Conservation (phyloP, 768 basidiomycete genomes). For the Pleurotus cornucopiae region DNA sequence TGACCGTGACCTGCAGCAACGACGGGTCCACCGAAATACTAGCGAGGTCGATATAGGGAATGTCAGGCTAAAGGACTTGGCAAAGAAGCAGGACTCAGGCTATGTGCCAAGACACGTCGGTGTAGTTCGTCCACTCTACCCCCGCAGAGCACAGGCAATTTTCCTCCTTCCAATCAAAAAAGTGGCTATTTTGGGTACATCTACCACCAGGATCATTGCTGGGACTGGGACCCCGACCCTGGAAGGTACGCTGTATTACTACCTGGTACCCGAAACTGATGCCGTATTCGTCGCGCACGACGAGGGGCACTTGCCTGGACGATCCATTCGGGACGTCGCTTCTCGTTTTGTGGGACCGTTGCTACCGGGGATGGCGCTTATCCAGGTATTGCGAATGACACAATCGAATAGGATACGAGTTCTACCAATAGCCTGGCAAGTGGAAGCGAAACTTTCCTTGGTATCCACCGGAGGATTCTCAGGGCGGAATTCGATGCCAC, state of each 20-base stretch:
- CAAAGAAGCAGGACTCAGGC: not conserved
- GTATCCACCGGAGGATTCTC: conserved; percentile 1
- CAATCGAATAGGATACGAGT: not conserved
- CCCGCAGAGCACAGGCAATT: not conserved
- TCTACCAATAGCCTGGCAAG: not conserved
- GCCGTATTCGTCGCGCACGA: no score
- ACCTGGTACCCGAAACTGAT: no score
- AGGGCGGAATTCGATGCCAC: conserved; percentile 2
- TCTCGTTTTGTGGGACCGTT: not conserved
- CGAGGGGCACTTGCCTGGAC: not conserved
- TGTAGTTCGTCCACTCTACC: conserved; percentile 6
- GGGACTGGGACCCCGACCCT: conserved; percentile 4
- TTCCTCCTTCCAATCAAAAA: not conserved
- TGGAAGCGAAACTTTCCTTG: not conserved
- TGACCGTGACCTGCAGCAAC: no score
- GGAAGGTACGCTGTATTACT: not conserved
- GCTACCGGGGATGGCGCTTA: not conserved
- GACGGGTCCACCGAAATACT: not conserved
- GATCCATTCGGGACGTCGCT: conserved; percentile 8
- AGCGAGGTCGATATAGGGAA: not conserved
- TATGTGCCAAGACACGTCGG: conserved; percentile 2
- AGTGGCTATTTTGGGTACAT: not conserved
- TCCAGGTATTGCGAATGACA: not conserved
- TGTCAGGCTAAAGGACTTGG: not conserved
- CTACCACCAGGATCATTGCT: conserved; percentile 3